Base-by-base conservation (phyloP, 306 rosid species). In the Fragaria iinumae region DNA sequence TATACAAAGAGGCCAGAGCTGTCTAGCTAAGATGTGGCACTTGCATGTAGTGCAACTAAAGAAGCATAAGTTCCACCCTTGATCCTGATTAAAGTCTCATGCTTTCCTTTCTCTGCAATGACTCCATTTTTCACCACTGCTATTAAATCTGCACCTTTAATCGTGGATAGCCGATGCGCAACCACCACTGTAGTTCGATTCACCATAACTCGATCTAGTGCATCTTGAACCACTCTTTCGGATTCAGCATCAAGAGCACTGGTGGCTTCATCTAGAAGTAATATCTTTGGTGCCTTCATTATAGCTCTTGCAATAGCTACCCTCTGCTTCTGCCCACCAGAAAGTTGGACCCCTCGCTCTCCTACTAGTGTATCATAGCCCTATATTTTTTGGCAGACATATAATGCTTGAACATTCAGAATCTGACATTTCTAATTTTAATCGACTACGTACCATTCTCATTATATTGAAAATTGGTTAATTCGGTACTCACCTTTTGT, bases 181-280 rank as follows among this genome's bases (percentile, higher is more conserved):
- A 55, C 62, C 27, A 55, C 62, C 11, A 55, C 62, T 8, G 62
- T 55, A 6, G 29, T 55, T 9, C 62, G 25, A 21, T 55, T 25
- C 25, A 55, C 62, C 62, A 55, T 55, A 21, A 55, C 62, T 21
- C 62, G 21, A 1, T 55, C 62, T 7, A 55, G 9, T 55, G 62
- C 62, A 21, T 55, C 62, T n/a, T 55, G 97, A 57, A 92, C 97
- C 38, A 86, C 86, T 71, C 86, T 80, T 73, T 92, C 97, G 1
- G 96, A 90, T 70, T 92, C 93, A 0, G 96, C 96, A 71, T 92
- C 97, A n/a, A 92, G 93, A 45, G 97, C 97, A 80, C 96, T 88
- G 0, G 97, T 90, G 8, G 97, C 97, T 84, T 91, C 97, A 43
- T 91, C 97, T 38, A 91, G 82, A 8, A 91, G 75, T 25, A 91